These are phyloP conservation scores for Podospora australis DNA, from an alignment of 495 filamentous ascomycete genomes.

Conservation along the genomic window DNA sequence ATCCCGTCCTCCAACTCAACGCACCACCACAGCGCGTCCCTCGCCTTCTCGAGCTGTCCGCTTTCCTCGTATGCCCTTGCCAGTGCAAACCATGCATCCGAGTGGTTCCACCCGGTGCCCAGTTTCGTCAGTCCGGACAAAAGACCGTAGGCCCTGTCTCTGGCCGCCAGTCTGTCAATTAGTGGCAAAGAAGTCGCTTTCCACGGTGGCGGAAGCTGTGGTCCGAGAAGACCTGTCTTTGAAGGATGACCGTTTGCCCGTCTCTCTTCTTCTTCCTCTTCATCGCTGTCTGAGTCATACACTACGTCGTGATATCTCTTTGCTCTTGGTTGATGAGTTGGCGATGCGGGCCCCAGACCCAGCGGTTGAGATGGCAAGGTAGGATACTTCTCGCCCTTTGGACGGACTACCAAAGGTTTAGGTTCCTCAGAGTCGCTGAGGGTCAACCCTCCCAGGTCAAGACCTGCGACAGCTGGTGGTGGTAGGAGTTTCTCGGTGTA, in stretches of 20 bases:
- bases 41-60: constrained; percentile 76
- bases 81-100: constrained; percentile 90
- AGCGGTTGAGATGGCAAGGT: constrained; percentile 33
- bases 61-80: constrained; percentile 79
- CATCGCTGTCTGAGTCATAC: not conserved
- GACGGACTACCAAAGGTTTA: too few relatives aligned
- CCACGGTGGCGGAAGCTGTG: constrained; percentile 37
- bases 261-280: not conserved
- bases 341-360: constrained; percentile 25
- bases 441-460: constrained; percentile 11
- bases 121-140: constrained; percentile 75
- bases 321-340: constrained; percentile 1
- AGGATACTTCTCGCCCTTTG: constrained; percentile 16
- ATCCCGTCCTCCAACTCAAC: constrained; percentile 65
- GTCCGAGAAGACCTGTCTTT: constrained; percentile 13
- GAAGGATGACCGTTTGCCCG: constrained; percentile 4
- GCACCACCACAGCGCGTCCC: constrained; percentile 69
- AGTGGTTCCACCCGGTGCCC: constrained; percentile 83
- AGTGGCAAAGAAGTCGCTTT: constrained; percentile 51
- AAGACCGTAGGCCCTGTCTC: constrained; percentile 79
- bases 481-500: constrained; percentile 58
- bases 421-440: constrained; percentile 5
- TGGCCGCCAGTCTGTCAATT: constrained; percentile 70
- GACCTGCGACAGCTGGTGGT: constrained; percentile 35
- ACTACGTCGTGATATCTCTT: not conserved